Evolutionary conservation across 768 basidiomycete genomes (phyloP).

Genomic region (Lactarius pseudohatsudake): DNA sequence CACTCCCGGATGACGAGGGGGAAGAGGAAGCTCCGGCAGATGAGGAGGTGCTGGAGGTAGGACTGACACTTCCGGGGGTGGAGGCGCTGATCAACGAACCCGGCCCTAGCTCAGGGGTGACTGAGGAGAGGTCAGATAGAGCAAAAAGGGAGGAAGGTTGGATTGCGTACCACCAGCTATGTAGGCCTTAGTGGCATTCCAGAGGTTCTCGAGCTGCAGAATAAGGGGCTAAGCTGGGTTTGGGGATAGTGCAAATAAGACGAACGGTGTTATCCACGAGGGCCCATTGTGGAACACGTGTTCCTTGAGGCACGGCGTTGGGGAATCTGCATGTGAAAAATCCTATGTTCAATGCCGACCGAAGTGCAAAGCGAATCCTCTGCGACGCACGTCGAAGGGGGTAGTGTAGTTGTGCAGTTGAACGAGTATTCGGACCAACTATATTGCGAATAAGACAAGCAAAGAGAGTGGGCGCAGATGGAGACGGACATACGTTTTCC

Average conservation of each 20-base stretch:
- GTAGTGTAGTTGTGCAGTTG: conserved; percentile 2
- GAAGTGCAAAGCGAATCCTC: neutral
- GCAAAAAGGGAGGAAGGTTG: too few species aligned
- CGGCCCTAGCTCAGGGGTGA: neutral
- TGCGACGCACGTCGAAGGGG: conserved; percentile 13
- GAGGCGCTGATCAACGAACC: neutral
- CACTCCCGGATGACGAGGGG: neutral
- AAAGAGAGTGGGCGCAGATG: too few species aligned
- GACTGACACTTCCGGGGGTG: neutral
- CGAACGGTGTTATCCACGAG: conserved; percentile 4
- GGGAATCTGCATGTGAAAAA: conserved; percentile 1
- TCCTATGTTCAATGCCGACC: neutral
- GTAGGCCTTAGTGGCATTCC: neutral
- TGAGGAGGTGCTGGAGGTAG: too few species aligned
- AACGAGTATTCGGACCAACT: conserved; percentile 4
- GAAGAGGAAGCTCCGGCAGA: neutral
- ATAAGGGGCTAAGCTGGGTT: neutral
- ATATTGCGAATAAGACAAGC: neutral
- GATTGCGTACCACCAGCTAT: neutral
- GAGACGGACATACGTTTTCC: conserved; percentile 6
- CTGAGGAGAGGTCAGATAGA: neutral
- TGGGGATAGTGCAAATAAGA: neutral
- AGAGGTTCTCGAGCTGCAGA: neutral
- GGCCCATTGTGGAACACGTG: conserved; percentile 4
- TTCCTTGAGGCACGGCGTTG: neutral